Evolutionary conservation across 1,284 basidiomycete species (phyloP).

Genomic region (Tylopilus sp.): DNA sequence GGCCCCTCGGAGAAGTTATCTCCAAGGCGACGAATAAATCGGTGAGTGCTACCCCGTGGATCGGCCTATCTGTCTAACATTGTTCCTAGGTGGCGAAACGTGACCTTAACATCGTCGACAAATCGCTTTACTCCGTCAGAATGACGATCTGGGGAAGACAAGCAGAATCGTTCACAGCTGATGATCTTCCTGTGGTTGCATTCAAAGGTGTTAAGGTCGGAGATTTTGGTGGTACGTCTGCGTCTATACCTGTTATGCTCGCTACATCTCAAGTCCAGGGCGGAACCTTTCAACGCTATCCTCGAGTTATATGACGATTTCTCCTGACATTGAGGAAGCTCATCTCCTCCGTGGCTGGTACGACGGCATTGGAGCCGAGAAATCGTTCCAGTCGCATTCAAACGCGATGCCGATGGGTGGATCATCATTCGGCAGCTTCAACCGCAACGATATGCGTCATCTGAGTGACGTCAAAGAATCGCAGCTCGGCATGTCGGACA

Average conservation of each 20-base stretch:
- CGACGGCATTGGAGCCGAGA: slow-evolving; percentile 60
- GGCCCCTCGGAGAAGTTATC: slow-evolving; percentile 63
- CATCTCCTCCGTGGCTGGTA: slow-evolving; percentile 91
- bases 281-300: slow-evolving; percentile 72
- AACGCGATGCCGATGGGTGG: slow-evolving; percentile 39
- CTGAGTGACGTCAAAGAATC: slow-evolving; percentile 81
- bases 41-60: slow-evolving; percentile 38
- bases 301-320: slow-evolving; percentile 69
- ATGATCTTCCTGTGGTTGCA: slow-evolving; percentile 72
- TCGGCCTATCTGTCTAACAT: slow-evolving; percentile 3
- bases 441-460: slow-evolving; percentile 67
- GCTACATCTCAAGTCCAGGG: slow-evolving; percentile 39
- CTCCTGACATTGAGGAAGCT: slow-evolving; percentile 87
- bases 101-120: slow-evolving; percentile 85
- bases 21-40: slow-evolving; percentile 65
- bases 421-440: slow-evolving; percentile 48
- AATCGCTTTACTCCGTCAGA: slow-evolving; percentile 73
- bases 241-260: background rate
- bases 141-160: slow-evolving; percentile 96
- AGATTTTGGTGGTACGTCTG: slow-evolving; percentile 76
- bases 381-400: slow-evolving; percentile 69
- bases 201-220: slow-evolving; percentile 95
- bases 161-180: slow-evolving; percentile 72
- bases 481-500: slow-evolving; percentile 74
- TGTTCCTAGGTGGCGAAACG: slow-evolving; percentile 70